Conservation (phyloP, 106 monocot species). For the Narthecium ossifragum region DNA sequence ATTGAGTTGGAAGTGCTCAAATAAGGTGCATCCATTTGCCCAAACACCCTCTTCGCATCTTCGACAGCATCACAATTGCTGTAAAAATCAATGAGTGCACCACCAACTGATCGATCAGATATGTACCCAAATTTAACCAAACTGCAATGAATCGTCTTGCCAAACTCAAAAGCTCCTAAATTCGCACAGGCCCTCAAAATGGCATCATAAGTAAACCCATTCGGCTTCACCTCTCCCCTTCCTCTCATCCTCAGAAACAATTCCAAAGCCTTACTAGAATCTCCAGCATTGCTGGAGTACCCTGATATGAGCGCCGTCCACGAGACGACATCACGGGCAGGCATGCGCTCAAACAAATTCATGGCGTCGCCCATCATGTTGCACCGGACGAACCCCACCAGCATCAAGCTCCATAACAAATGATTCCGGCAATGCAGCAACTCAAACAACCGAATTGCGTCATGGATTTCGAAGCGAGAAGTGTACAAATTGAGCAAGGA, state of each 20-base stretch:
- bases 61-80: conserved; percentile 10
- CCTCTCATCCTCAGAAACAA: conserved; percentile 17
- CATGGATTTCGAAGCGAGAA: conserved; percentile 19
- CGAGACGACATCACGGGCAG: conserved; percentile 18
- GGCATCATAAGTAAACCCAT: conserved; percentile 32
- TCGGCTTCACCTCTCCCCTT: conserved; percentile 4
- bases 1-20: conserved; percentile 20
- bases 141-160: conserved; percentile 24
- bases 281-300: conserved; percentile 1
- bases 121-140: conserved; percentile 20
- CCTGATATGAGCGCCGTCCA: conserved; percentile 39
- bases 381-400: conserved; percentile 29
- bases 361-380: conserved; percentile 19
- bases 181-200: conserved; percentile 22
- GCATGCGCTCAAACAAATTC: conserved; percentile 22
- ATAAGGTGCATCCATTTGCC: conserved; percentile 9
- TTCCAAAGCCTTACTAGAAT: conserved; percentile 16
- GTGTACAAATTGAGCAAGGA: conserved; percentile 32
- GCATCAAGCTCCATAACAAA: conserved; percentile 28
- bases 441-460: conserved; percentile 10
- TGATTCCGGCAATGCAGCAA: conserved; percentile 15
- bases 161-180: conserved; percentile 17
- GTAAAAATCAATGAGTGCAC: conserved; percentile 33
- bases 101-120: conserved; percentile 9
- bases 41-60: conserved; percentile 15